Base-by-base conservation (phyloP, 1,139 yeast species). In the Hemisphaericaspora xylanilytica region DNA sequence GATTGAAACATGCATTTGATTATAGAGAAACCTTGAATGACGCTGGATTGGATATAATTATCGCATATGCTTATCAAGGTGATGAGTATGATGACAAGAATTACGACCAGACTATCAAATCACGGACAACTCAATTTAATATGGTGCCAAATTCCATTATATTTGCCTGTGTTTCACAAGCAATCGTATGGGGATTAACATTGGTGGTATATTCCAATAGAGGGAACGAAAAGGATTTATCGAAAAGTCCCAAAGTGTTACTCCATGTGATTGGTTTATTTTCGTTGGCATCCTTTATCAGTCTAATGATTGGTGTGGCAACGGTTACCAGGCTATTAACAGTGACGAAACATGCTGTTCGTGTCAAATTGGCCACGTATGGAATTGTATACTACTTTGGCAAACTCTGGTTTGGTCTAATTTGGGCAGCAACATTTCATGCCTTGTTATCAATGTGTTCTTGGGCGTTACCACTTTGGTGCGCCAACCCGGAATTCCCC, bases 361-460 rank as follows among this genome's bases (percentile, higher is more conserved):
- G 37, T 2, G 14, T 25, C 0, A 67, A 63, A 24, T 55, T 79
- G 32, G 68, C 70, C 0, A 56, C 55, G 11, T 79, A 65, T 52
- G 83, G 83, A 0, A 61, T 79, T 4, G 41, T 56, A 4, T 50
- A 75, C 38, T 61, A 61, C 36, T 40, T 64, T 25, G 81, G 83
- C 0, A 30, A 35, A 0, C 43, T 51, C 0, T 78, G 77, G 73
- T 66, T 74, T 40, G 40, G 59, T 29, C 28, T 75, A n/a, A 45
- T 67, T 11, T 73, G 79, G 78, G 15, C 59, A 1, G 45, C 61
- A 2, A 55, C 63, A 28, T 56, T 46, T 0, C 41, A 60, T 9
- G 36, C 66, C 0, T 35, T 65, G 3, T 33, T 73, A 1, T 40
- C 51, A 5, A 53, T 53, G 58, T 31, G 59, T 7, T 47, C 68